Evolutionary conservation across 306 rosid species (phyloP).

Genomic region (Vigna nakashimae): DNA sequence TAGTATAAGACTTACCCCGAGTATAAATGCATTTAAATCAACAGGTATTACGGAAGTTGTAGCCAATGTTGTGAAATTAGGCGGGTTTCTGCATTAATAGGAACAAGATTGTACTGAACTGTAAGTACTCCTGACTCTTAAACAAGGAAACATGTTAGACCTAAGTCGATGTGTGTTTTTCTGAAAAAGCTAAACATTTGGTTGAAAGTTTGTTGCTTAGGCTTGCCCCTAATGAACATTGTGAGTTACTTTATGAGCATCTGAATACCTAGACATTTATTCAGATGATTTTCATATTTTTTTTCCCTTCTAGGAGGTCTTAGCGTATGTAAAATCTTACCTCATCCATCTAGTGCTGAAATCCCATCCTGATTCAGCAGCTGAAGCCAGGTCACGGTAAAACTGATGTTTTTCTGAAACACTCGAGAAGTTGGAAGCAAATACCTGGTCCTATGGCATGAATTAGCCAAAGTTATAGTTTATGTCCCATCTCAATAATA

Average conservation of each 20-base stretch:
- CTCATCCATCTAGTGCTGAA: conserved; percentile 97
- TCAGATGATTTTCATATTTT: conserved; percentile 5
- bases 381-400: conserved; percentile 78
- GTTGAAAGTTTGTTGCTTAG: not conserved
- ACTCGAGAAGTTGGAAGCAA: conserved; percentile 70
- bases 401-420: conserved; percentile 60
- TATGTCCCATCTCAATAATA: conserved; percentile 28
- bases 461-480: conserved; percentile 35
- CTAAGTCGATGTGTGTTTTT: not conserved
- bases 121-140: conserved; percentile 13
- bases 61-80: conserved; percentile 77
- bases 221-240: conserved; percentile 11
- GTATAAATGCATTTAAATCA: conserved; percentile 79
- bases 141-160: conserved; percentile 17
- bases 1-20: conserved; percentile 61
- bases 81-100: conserved; percentile 65
- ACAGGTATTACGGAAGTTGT: conserved; percentile 84
- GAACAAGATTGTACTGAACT: conserved; percentile 1
- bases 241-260: not conserved
- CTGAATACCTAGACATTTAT: not conserved
- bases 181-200: conserved; percentile 1
- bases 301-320: not conserved
- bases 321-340: conserved; percentile 50
- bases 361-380: conserved; percentile 97
- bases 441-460: conserved; percentile 63